Conservation (phyloP, 192 early-diverging fungal genomes). For the Coemansia sp. region DNA sequence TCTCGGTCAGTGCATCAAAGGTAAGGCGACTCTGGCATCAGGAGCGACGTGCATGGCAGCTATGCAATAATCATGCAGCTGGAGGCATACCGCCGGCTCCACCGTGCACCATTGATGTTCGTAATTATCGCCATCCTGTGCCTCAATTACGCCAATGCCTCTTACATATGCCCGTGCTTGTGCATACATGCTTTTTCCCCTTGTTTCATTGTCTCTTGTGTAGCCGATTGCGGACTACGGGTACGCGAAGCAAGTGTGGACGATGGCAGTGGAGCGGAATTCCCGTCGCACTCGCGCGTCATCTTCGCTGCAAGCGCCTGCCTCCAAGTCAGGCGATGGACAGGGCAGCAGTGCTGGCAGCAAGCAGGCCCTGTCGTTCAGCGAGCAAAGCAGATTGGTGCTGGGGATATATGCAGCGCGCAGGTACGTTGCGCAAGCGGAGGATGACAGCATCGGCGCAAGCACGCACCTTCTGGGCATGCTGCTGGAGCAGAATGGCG, state of each 20-base stretch:
- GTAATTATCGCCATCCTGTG: not conserved
- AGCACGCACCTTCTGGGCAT: conserved; percentile 64
- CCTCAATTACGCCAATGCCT: not conserved
- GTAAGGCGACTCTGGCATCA: conserved; percentile 7
- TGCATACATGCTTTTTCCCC: conserved; percentile 10
- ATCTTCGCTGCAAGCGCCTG: not conserved
- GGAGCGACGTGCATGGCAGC: not conserved
- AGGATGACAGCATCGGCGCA: conserved; percentile 18
- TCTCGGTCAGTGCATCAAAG: conserved; percentile 61
- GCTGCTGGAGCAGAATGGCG: conserved; percentile 73
- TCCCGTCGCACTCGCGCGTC: not conserved
- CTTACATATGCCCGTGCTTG: not conserved
- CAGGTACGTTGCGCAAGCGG: conserved; percentile 28
- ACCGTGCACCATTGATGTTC: not conserved
- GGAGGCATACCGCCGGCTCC: not conserved
- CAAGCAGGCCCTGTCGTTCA: not conserved
- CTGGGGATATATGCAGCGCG: conserved; percentile 43
- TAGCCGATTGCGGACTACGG: conserved; percentile 69
- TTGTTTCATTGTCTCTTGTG: not conserved
- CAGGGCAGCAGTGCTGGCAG: not conserved
- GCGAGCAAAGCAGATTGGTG: conserved; percentile 26
- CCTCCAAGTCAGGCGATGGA: not conserved
- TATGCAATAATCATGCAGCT: not conserved
- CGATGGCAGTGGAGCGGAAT: conserved; percentile 2
- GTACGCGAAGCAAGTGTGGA: conserved; percentile 57